phyloP scores from a whole-genome alignment of 225 moss, liverwort and hornwort genomes.

The Lunularia cruciata region DNA sequence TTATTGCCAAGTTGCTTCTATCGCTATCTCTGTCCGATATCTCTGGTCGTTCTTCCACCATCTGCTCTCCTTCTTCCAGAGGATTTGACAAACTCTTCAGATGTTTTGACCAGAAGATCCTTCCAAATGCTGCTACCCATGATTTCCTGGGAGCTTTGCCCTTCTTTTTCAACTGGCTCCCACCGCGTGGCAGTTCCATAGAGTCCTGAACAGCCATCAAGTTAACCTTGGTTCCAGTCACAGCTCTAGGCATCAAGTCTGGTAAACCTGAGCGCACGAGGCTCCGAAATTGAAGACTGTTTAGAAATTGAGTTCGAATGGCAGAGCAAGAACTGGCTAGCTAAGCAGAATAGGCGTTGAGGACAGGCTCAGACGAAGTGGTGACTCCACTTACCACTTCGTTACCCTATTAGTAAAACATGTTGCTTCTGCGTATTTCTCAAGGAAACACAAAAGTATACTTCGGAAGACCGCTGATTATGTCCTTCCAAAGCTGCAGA shows the following conservation, averaged over 20 bases:
- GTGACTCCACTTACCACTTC: no score
- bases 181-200: neutral
- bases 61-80: neutral
- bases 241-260: neutral
- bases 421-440: neutral
- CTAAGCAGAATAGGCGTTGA: no score
- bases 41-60: neutral
- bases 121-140: constrained; percentile 7
- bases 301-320: no score
- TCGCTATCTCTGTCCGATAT: neutral
- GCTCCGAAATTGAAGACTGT: neutral
- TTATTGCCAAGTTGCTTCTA: neutral
- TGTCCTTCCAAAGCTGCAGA: no score
- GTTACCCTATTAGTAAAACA: no score
- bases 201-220: neutral
- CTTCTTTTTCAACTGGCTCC: neutral
- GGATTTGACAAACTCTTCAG: neutral
- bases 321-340: no score
- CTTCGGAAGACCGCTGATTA: neutral
- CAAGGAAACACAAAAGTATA: no score
- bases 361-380: no score
- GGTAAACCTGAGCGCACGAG: neutral
- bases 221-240: neutral
- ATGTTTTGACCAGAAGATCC: constrained; percentile 1
- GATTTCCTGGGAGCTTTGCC: neutral